Conservation (phyloP, 768 basidiomycete species). For the Cystobasidium tubakii region DNA sequence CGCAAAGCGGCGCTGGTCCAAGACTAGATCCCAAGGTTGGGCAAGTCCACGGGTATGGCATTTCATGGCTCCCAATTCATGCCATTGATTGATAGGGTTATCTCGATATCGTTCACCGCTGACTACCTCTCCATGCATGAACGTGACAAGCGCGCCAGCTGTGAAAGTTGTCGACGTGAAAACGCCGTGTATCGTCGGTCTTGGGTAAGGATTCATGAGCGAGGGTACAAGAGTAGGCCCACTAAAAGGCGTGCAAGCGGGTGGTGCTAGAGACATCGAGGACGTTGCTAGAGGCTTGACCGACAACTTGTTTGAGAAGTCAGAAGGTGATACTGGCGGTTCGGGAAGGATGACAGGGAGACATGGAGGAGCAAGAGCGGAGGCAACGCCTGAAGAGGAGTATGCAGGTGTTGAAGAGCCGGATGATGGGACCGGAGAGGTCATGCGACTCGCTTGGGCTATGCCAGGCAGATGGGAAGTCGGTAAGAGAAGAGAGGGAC, state of each 20-base stretch:
- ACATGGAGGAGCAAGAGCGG: neutral
- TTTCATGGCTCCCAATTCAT: slow-evolving; percentile 66
- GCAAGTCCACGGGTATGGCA: slow-evolving; percentile 74
- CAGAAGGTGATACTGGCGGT: slow-evolving; percentile 31
- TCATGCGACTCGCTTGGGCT: neutral
- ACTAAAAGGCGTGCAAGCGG: slow-evolving; percentile 38
- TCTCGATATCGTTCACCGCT: slow-evolving; percentile 64
- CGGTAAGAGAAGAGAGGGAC: neutral
- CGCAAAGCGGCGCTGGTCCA: slow-evolving; percentile 72
- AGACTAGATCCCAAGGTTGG: slow-evolving; percentile 64
- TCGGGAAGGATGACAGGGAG: slow-evolving; percentile 32
- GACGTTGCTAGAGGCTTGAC: slow-evolving; percentile 43
- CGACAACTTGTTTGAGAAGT: slow-evolving; percentile 5
- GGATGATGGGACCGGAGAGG: slow-evolving; percentile 31
- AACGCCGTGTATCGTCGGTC: slow-evolving; percentile 54
- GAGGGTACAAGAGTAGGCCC: slow-evolving; percentile 41
- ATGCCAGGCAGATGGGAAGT: neutral
- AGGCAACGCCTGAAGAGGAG: slow-evolving; percentile 23
- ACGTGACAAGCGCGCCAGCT: slow-evolving; percentile 58
- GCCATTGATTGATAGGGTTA: slow-evolving; percentile 82
- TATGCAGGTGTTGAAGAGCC: slow-evolving; percentile 35
- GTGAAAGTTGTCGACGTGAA: slow-evolving; percentile 62
- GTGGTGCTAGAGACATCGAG: slow-evolving; percentile 40
- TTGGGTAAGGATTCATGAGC: slow-evolving; percentile 43
- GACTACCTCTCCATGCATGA: slow-evolving; percentile 61